Percentiles rank a stretch among this genome's conserved stretches.
These are phyloP conservation scores for Leishmania tropica DNA, from an alignment of 208 protist genomes.

Conservation along the genomic window DNA sequence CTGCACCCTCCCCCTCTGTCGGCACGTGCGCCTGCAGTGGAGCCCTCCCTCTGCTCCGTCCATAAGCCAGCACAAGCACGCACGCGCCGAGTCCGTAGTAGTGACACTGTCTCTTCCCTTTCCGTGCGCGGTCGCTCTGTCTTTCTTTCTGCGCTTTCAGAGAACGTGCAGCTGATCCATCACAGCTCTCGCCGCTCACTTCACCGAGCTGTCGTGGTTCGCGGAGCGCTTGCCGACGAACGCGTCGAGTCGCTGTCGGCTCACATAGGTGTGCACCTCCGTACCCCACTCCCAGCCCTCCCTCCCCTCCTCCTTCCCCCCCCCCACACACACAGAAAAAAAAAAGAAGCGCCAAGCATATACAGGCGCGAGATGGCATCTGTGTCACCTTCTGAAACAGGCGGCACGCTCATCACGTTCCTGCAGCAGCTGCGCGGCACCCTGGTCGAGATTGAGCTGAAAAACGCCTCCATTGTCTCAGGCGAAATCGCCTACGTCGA, in stretches of 20 bases:
- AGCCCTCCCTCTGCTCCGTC: neutral
- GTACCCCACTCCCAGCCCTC: neutral
- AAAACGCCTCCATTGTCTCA: constrained; percentile 98
- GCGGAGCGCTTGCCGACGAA: neutral
- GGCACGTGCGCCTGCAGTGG: neutral
- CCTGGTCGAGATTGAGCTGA: constrained; percentile 98
- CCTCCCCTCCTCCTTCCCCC: neutral
- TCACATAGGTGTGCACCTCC: neutral
- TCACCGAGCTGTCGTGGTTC: neutral
- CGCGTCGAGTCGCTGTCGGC: neutral
- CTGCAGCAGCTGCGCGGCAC: constrained; percentile 98
- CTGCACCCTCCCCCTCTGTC: neutral
- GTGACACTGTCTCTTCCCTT: neutral
- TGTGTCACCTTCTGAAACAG: constrained; percentile 52
- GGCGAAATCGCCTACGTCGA: constrained; percentile 87
- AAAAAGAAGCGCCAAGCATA: neutral
- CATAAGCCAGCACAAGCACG: neutral
- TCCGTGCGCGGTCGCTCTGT: neutral
- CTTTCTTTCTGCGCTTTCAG: neutral
- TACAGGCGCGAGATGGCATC: constrained; percentile 23
- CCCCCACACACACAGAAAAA: too few relatives aligned
- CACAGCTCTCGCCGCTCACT: neutral
- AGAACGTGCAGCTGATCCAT: neutral
- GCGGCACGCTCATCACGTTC: constrained; percentile 93
- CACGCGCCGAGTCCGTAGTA: neutral